phyloP scores from a whole-genome alignment of 208 protist species.

The Crithidia bombi region DNA sequence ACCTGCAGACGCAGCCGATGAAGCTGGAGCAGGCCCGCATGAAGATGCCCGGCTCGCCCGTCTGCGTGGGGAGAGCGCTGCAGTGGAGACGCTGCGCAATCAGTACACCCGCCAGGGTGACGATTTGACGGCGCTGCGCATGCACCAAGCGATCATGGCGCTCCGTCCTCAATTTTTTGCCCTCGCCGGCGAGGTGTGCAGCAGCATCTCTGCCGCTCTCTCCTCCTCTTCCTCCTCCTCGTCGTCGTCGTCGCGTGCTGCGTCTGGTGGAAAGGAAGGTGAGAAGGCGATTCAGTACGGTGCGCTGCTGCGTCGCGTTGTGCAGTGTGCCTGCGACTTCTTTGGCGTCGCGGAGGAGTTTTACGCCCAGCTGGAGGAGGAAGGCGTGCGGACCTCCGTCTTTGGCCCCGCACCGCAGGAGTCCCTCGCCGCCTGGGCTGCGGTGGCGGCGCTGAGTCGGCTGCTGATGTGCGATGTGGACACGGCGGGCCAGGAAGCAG shows the following conservation, averaged over 20 bases:
- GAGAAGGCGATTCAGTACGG: background rate
- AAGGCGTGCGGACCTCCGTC: constrained; percentile 19
- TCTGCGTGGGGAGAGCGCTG: constrained; percentile 11
- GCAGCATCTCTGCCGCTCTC: background rate
- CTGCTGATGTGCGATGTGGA: constrained; percentile 39
- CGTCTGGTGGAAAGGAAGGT: background rate
- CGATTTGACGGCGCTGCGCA: constrained; percentile 3
- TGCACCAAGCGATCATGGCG: constrained; percentile 21
- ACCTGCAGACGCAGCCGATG: background rate
- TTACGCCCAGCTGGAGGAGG: constrained; percentile 38
- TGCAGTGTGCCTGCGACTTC: constrained; percentile 25
- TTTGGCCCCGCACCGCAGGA: constrained; percentile 26
- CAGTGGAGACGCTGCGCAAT: constrained; percentile 13
- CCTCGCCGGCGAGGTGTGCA: constrained; percentile 8
- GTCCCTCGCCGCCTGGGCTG: constrained; percentile 36
- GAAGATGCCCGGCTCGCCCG: constrained; percentile 22
- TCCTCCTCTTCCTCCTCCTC: background rate
- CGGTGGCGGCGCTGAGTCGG: constrained; percentile 31
- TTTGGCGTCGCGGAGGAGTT: constrained; percentile 45
- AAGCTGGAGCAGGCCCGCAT: background rate
- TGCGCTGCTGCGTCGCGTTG: constrained; percentile 18
- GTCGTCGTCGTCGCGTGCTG: constrained; percentile 2
- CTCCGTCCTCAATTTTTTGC: constrained; percentile 21
- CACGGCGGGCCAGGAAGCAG: constrained; percentile 14
- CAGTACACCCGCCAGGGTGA: constrained; percentile 14